Percentiles rank a stretch among this genome's conserved stretches.
These are phyloP conservation scores for Saturnispora galanensis DNA, from an alignment of 805 yeast species.

Conservation along the genomic window DNA sequence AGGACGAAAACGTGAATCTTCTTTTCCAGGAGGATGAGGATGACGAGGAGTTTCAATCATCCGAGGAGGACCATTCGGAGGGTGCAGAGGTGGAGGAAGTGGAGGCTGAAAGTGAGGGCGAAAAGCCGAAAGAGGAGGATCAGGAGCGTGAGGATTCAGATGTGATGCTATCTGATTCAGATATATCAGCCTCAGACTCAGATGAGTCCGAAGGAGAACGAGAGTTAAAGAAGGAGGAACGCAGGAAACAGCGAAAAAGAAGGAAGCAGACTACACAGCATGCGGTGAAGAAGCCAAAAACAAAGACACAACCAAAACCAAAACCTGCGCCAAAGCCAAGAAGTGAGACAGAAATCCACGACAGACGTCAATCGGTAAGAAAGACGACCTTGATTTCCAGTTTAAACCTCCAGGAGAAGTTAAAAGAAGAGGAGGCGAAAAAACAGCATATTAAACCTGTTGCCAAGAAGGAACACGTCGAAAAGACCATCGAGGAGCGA, in stretches of 20 bases:
- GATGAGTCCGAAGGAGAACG: conserved; percentile 48
- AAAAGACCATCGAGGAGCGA: conserved; percentile 61
- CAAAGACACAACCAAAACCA: conserved; percentile 1
- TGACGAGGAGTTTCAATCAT: conserved; percentile 25
- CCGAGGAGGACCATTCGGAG: conserved; percentile 24
- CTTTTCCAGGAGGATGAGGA: conserved; percentile 57
- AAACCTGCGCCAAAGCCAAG: background rate
- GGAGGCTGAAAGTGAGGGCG: conserved; percentile 25
- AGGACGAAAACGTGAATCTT: conserved; percentile 66
- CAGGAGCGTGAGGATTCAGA: conserved; percentile 25
- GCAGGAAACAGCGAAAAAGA: conserved; percentile 28
- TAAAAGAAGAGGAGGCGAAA: conserved; percentile 59
- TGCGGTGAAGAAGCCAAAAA: conserved; percentile 22
- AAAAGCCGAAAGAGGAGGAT: conserved; percentile 19
- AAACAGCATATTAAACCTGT: conserved; percentile 23
- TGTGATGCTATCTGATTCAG: conserved; percentile 49
- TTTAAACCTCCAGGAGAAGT: conserved; percentile 61
- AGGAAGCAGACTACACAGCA: conserved; percentile 32
- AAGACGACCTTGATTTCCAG: conserved; percentile 69
- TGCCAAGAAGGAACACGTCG: conserved; percentile 29
- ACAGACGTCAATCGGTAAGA: conserved; percentile 68
- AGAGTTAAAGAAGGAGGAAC: conserved; percentile 27
- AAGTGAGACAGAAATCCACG: conserved; percentile 11
- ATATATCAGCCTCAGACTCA: conserved; percentile 37
- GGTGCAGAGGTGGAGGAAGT: conserved; percentile 26